Conservation (phyloP, 495 filamentous ascomycete genomes). For the Aspergillus baeticus region DNA sequence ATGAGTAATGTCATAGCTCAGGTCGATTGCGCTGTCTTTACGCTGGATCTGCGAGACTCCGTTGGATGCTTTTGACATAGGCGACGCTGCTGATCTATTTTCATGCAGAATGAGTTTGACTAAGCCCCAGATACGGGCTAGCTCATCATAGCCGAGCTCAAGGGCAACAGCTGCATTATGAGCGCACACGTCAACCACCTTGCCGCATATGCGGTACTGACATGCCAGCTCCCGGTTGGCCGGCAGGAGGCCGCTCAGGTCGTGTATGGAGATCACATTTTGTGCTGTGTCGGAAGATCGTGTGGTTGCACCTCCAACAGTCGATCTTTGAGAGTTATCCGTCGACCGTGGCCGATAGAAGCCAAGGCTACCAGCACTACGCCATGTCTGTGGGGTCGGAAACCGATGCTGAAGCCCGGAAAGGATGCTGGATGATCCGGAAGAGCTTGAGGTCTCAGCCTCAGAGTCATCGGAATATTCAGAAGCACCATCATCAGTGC, state of each 20-base stretch:
- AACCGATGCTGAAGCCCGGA: constrained; percentile 48
- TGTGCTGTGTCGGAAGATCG: constrained; percentile 41
- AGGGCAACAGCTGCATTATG: constrained; percentile 80
- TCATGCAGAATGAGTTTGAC: constrained; percentile 73
- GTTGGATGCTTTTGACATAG: constrained; percentile 52
- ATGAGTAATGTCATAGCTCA: constrained; percentile 28
- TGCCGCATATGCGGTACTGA: constrained; percentile 81
- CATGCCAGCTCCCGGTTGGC: constrained; percentile 72
- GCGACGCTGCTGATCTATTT: constrained; percentile 54
- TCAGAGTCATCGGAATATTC: constrained; percentile 66
- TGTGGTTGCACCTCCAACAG: constrained; percentile 37
- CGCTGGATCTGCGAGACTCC: constrained; percentile 29
- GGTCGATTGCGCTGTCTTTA: constrained; percentile 36
- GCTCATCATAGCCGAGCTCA: constrained; percentile 67
- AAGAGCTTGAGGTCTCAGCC: constrained; percentile 67
- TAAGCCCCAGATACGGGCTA: constrained; percentile 84
- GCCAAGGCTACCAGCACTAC: constrained; percentile 44
- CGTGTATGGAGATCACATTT: constrained; percentile 67
- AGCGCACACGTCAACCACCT: constrained; percentile 71
- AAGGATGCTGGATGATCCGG: constrained; percentile 62
- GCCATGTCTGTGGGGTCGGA: constrained; percentile 54
- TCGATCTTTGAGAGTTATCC: constrained; percentile 57
- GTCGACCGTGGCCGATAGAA: constrained; percentile 47
- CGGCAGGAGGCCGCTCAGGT: constrained; percentile 65
- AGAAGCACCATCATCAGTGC: constrained; percentile 50